Evolutionary conservation across 805 yeast species (phyloP).

Genomic region (Ogataea glucozyma): DNA sequence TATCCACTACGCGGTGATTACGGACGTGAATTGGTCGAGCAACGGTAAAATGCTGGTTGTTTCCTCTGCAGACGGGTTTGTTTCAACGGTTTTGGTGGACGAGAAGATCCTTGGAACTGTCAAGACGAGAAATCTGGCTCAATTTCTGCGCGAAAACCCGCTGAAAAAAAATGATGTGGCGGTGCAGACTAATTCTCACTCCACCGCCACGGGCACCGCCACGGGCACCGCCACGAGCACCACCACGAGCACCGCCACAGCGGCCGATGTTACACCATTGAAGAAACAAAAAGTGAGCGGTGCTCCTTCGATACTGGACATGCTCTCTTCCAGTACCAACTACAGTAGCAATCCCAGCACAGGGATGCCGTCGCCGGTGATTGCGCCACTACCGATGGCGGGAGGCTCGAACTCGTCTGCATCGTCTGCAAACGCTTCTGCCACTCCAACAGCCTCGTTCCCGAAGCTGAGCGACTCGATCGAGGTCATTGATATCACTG

Average conservation of each 20-base stretch:
- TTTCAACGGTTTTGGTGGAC: constrained; percentile 64
- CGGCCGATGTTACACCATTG: background rate
- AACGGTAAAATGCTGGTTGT: constrained; percentile 72
- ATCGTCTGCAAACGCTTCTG: constrained; percentile 11
- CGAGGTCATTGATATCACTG: constrained; percentile 26
- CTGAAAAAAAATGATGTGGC: constrained; percentile 5
- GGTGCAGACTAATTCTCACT: background rate
- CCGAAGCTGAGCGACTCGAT: constrained; percentile 11
- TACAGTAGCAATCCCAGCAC: background rate
- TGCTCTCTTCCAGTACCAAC: constrained; percentile 8
- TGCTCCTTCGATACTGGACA: constrained; percentile 18
- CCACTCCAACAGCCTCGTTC: constrained; percentile 18
- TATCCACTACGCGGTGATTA: constrained; percentile 83
- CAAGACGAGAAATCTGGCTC: constrained; percentile 31
- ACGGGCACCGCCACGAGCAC: background rate
- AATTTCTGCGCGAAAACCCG: constrained; percentile 20
- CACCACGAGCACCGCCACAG: background rate
- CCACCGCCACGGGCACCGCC: too few species aligned
- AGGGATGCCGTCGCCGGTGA: constrained; percentile 9
- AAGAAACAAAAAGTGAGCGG: constrained; percentile 6
- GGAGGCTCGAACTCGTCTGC: constrained; percentile 16
- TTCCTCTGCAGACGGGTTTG: constrained; percentile 91
- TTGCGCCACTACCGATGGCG: constrained; percentile 10
- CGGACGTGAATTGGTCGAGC: constrained; percentile 82
- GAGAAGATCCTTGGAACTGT: constrained; percentile 55